Evolutionary conservation across 371 early-diverging fungal genomes (phyloP).

Genomic region (Lichtheimia ramosa): DNA sequence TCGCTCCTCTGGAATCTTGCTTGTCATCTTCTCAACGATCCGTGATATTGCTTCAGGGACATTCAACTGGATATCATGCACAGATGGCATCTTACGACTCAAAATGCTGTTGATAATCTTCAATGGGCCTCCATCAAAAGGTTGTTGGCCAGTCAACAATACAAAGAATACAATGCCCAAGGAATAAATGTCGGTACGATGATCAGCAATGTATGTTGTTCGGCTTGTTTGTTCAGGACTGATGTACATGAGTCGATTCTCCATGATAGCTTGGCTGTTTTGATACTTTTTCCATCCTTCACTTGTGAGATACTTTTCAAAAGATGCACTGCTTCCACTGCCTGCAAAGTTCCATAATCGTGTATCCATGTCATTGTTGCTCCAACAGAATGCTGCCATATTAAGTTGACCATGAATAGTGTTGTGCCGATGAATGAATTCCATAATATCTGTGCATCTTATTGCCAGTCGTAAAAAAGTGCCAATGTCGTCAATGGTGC

Average conservation of each 20-base stretch:
- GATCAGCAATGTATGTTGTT: constrained; percentile 57
- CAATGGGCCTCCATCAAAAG: constrained; percentile 53
- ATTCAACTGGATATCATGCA: constrained; percentile 47
- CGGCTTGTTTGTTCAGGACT: constrained; percentile 60
- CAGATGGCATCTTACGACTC: constrained; percentile 41
- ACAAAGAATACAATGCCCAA: constrained; percentile 56
- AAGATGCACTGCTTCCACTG: constrained; percentile 17
- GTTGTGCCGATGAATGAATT: constrained; percentile 46
- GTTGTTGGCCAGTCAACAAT: constrained; percentile 48
- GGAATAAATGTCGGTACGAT: constrained; percentile 58
- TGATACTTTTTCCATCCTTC: constrained; percentile 46
- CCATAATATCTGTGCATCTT: constrained; percentile 40
- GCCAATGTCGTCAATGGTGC: constrained; percentile 27
- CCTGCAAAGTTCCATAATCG: constrained; percentile 38
- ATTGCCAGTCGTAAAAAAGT: constrained; percentile 48
- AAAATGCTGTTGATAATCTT: constrained; percentile 58
- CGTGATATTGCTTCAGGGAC: constrained; percentile 48
- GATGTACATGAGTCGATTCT: constrained; percentile 26
- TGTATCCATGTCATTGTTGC: constrained; percentile 14
- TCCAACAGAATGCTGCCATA: constrained; percentile 42
- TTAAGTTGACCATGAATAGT: constrained; percentile 43
- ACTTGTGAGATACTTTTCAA: constrained; percentile 40
- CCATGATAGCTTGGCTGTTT: constrained; percentile 22
- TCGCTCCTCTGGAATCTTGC: constrained; percentile 58
- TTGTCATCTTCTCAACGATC: constrained; percentile 60